Base-by-base conservation (phyloP, 768 basidiomycete genomes). In the Hericium alpestre region DNA sequence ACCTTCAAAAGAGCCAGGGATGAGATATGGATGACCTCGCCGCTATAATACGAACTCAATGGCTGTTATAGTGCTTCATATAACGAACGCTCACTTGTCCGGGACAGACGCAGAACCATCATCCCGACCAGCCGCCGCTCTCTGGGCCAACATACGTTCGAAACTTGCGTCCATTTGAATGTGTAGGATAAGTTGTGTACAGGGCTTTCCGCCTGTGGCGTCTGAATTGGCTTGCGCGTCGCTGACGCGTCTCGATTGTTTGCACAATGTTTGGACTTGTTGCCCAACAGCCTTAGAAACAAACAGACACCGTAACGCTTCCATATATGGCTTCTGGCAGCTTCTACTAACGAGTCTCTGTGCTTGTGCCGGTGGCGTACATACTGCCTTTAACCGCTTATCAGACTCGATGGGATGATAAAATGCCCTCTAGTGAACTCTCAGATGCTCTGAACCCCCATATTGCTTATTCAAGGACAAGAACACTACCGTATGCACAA, bases 1-100 rank as follows among this genome's bases (percentile, higher is more conserved):
- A 90, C 95, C 83, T 99, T 99, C 53, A 99, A 77, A 15, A 99
- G 77, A n/a, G 96, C 96, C 2, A 99, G 74, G 9, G 93, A 94
- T 16, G 93, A 96, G 65, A 99, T 98, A 71, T 97, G 93, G 61
- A 98, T 94, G 66, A 91, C 88, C 75, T 93, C 90, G 69, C 90
- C 90, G 67, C 90, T 93, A 60, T 32, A 54, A 66, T 38, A 65
- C 32, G 10, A 60, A 50, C 56, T 53, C 11, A 40, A 25, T 22
- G 23, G 46, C 56, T 20, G 39, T 49, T 16, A 8, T 25, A 46
- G 20, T 46, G 16, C 57, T 56, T 59, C 54, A 49, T 52, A 55
- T 54, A 48, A 52, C 56, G 49, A 38, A 56, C 37, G 65, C 77
- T 51, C 62, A 90, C 89, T 88, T 91, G 78, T 92, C 90, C 51